phyloP scores from a whole-genome alignment of 306 rosid genomes.

The Biancaea sappan region DNA sequence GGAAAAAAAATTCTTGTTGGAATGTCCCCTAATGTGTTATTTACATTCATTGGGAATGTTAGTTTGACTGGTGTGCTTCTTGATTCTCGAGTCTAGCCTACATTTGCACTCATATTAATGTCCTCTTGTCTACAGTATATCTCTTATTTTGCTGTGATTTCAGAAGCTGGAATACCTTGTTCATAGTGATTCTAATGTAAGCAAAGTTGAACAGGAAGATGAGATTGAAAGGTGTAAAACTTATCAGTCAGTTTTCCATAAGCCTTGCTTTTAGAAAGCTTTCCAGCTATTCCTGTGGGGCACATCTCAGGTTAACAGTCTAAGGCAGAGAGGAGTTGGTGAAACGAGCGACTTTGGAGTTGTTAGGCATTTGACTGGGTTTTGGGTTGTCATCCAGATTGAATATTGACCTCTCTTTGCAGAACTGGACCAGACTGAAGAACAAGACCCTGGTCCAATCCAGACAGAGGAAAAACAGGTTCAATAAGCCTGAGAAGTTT shows the following conservation, averaged over 20 bases:
- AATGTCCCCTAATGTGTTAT: constrained; percentile 1
- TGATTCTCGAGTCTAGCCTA: not conserved
- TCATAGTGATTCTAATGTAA: constrained; percentile 34
- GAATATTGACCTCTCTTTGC: no score
- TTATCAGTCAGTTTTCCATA: constrained; percentile 76
- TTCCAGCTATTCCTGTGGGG: constrained; percentile 68
- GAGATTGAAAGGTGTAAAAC: constrained; percentile 69
- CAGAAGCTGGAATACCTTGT: not conserved
- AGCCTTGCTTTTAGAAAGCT: constrained; percentile 76
- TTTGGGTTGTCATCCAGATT: constrained; percentile 57
- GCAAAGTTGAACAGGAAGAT: constrained; percentile 64
- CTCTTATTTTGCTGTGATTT: not conserved
- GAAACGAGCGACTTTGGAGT: constrained; percentile 55
- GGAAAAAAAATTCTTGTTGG: not conserved
- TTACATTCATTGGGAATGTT: not conserved
- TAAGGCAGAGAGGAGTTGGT: constrained; percentile 36
- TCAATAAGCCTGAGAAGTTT: no score
- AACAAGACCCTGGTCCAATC: no score
- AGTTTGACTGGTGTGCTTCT: not conserved
- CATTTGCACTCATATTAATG: not conserved
- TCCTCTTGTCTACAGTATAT: not conserved
- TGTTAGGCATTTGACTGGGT: constrained; percentile 53
- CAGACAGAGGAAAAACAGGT: no score
- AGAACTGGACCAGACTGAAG: no score
- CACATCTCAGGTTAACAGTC: constrained; percentile 44